These are phyloP conservation scores for Aspergillus fischeri DNA, from an alignment of 2,329 filamentous ascomycete genomes.

Conservation along the genomic window DNA sequence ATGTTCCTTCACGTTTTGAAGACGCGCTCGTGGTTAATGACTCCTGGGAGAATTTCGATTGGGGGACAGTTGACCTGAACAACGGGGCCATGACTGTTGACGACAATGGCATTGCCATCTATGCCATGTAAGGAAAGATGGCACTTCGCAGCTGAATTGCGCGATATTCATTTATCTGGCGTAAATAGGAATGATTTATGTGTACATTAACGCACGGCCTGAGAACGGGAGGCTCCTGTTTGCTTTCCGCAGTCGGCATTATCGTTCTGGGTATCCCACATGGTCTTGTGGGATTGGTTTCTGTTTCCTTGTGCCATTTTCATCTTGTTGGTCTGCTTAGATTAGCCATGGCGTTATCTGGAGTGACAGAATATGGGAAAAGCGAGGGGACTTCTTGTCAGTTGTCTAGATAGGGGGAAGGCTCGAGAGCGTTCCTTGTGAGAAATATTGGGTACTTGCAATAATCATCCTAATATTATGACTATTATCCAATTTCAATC, in stretches of 20 bases:
- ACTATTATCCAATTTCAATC: background rate
- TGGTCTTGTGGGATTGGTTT: background rate
- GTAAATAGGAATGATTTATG: conserved; percentile 14
- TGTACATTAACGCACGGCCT: conserved; percentile 1
- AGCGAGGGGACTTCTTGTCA: background rate
- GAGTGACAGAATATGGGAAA: background rate
- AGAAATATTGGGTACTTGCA: background rate
- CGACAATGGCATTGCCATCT: conserved; percentile 24
- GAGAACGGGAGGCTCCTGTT: background rate
- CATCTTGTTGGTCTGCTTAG: conserved; percentile 4
- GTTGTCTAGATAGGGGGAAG: background rate
- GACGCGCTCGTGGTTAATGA: conserved; percentile 23
- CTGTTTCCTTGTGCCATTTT: conserved; percentile 1
- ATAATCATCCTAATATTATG: conserved; percentile 7
- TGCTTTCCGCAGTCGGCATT: background rate
- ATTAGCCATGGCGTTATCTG: conserved; percentile 10
- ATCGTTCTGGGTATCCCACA: background rate
- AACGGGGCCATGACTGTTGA: conserved; percentile 23
- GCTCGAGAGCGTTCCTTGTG: background rate
- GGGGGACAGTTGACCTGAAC: conserved; percentile 35
- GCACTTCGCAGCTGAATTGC: conserved; percentile 9
- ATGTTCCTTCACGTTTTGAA: conserved; percentile 24
- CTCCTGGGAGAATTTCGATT: conserved; percentile 34
- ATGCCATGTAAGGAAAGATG: conserved; percentile 22
- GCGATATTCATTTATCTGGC: conserved; percentile 7